These are phyloP conservation scores for grape (Vitis vinifera) DNA, from an alignment of 164 flowering plant genomes.

Conservation along the genomic window ASM3070453v1 NC_081823.1:9838501-9839000, in stretches of 20 bases:
- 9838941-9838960: too few species aligned
- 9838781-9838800: conserved; percentile 89
- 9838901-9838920: too few species aligned
- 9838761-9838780: conserved; percentile 80
- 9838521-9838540: conserved; percentile 71
- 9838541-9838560: conserved; percentile 55
- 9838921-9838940: too few species aligned
- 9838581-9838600: conserved; percentile 93
- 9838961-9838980: too few species aligned
- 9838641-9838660: conserved; percentile 88
- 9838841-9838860: conserved; percentile 49
- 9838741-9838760: conserved; percentile 90
- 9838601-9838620: conserved; percentile 94
- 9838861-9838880: too few species aligned
- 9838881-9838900: too few species aligned
- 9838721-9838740: conserved; percentile 89
- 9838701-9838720: conserved; percentile 45
- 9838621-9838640: conserved; percentile 70
- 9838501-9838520: conserved; percentile 85
- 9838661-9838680: conserved; percentile 90
- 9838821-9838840: conserved; percentile 94
- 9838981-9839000: too few species aligned
- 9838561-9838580: conserved; percentile 66
- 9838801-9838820: conserved; percentile 97
- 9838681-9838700: conserved; percentile 76